Percentiles rank a stretch among this genome's conserved stretches.
These are phyloP conservation scores for Trichoderma koningiopsis DNA, from an alignment of 2,329 filamentous ascomycete genomes.

Conservation along the genomic window DNA sequence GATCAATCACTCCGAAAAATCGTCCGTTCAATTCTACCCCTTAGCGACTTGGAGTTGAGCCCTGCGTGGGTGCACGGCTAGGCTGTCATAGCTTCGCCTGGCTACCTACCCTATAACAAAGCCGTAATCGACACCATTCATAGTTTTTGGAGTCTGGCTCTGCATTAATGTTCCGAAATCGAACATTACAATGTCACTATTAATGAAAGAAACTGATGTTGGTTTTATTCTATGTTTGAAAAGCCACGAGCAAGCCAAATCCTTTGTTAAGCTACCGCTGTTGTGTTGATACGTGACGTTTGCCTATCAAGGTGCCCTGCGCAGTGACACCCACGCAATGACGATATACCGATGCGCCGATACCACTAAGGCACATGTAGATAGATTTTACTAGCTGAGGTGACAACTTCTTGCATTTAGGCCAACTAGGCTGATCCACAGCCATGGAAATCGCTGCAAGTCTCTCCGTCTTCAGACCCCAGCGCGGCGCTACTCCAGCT, in stretches of 20 bases:
- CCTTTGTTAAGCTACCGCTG: neutral
- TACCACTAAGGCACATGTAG: too few relatives aligned
- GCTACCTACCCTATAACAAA: conserved; percentile 14
- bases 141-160: neutral
- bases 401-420: neutral
- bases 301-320: conserved; percentile 2
- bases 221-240: neutral
- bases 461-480: conserved; percentile 7
- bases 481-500: neutral
- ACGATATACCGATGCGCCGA: neutral
- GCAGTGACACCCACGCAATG: neutral
- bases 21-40: neutral
- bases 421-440: neutral
- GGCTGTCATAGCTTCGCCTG: too few relatives aligned
- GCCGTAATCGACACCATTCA: too few relatives aligned
- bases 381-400: too few relatives aligned
- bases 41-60: neutral
- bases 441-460: neutral
- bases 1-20: conserved; percentile 2
- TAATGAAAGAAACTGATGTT: neutral
- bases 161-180: neutral
- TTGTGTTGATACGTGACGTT: too few relatives aligned
- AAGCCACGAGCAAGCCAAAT: neutral
- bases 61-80: neutral
- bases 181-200: neutral